These are phyloP conservation scores for Phaffia rhodozyma DNA, from an alignment of 1,284 basidiomycete species.

Conservation along the genomic window DNA sequence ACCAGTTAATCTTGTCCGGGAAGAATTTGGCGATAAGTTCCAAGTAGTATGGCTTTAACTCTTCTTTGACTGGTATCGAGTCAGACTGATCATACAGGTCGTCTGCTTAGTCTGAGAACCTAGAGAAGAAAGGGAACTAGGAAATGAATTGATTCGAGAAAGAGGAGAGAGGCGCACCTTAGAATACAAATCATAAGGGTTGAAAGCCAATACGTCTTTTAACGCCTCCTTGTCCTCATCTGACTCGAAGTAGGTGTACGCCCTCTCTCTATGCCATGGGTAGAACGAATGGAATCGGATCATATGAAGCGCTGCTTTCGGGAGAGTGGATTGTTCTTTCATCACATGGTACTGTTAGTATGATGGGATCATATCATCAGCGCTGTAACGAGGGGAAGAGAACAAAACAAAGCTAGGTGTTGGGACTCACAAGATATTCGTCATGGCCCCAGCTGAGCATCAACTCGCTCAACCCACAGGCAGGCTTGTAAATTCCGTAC, in stretches of 20 bases:
- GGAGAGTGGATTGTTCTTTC: constrained; percentile 69
- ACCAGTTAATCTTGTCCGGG: constrained; percentile 66
- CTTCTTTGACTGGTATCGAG: constrained; percentile 42
- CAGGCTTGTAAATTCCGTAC: constrained; percentile 67
- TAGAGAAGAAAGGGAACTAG: not conserved
- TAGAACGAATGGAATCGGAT: constrained; percentile 91
- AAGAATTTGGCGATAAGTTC: constrained; percentile 72
- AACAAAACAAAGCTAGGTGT: not conserved
- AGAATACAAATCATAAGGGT: constrained; percentile 75
- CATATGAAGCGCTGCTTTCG: constrained; percentile 74
- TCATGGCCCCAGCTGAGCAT: constrained; percentile 88
- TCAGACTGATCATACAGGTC: constrained; percentile 31
- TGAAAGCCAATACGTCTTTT: constrained; percentile 28
- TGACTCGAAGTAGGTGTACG: constrained; percentile 64
- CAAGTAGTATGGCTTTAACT: constrained; percentile 70
- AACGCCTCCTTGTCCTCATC: constrained; percentile 38
- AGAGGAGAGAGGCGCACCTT: constrained; percentile 37
- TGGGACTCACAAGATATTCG: constrained; percentile 40
- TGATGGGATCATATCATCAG: no score
- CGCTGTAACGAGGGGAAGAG: not conserved
- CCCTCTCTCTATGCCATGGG: constrained; percentile 53
- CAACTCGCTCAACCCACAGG: constrained; percentile 79
- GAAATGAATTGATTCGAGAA: not conserved
- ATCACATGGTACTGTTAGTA: constrained; percentile 9
- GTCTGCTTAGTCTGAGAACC: not conserved